These are phyloP conservation scores for Alternaria metachromatica DNA, from an alignment of 2,329 filamentous ascomycete species.

Conservation along the genomic window DNA sequence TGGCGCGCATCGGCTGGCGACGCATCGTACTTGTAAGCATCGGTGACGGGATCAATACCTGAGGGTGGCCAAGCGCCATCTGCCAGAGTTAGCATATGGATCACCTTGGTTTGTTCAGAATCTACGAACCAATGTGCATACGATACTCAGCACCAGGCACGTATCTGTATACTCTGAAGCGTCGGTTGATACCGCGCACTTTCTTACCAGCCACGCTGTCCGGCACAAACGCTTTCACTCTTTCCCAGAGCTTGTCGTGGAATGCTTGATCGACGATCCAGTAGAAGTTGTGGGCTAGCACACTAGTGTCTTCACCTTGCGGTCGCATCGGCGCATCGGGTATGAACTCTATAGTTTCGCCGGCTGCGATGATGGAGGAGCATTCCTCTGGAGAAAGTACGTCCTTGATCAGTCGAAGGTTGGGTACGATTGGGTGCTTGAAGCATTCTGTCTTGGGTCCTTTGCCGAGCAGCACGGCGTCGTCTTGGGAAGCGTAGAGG, in stretches of 20 bases:
- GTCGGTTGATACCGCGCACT: slow-evolving; percentile 69
- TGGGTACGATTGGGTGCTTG: slow-evolving; percentile 68
- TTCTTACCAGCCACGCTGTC: slow-evolving; percentile 61
- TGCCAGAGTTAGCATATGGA: slow-evolving; percentile 7
- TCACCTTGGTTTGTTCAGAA: background rate
- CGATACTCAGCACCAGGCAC: slow-evolving; percentile 76
- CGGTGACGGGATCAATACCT: slow-evolving; percentile 61
- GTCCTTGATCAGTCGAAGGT: slow-evolving; percentile 65
- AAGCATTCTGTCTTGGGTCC: slow-evolving; percentile 60
- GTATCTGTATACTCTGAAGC: slow-evolving; percentile 75
- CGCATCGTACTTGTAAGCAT: slow-evolving; percentile 70
- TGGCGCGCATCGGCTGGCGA: slow-evolving; percentile 66
- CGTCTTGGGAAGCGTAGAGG: slow-evolving; percentile 66
- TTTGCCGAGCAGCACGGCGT: slow-evolving; percentile 61
- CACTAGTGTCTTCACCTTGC: slow-evolving; percentile 67
- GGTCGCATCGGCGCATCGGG: slow-evolving; percentile 72
- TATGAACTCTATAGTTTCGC: slow-evolving; percentile 69
- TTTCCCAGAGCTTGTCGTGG: slow-evolving; percentile 67
- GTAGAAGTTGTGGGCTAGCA: slow-evolving; percentile 76
- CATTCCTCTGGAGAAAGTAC: slow-evolving; percentile 69
- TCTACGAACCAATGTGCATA: slow-evolving; percentile 63
- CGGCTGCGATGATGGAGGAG: slow-evolving; percentile 69
- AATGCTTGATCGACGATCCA: slow-evolving; percentile 72
- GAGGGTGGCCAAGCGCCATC: slow-evolving; percentile 77
- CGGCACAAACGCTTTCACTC: slow-evolving; percentile 66